These are phyloP conservation scores for Krasilnikovozyma curviuscula DNA, from an alignment of 768 basidiomycete genomes.

Conservation along the genomic window DNA sequence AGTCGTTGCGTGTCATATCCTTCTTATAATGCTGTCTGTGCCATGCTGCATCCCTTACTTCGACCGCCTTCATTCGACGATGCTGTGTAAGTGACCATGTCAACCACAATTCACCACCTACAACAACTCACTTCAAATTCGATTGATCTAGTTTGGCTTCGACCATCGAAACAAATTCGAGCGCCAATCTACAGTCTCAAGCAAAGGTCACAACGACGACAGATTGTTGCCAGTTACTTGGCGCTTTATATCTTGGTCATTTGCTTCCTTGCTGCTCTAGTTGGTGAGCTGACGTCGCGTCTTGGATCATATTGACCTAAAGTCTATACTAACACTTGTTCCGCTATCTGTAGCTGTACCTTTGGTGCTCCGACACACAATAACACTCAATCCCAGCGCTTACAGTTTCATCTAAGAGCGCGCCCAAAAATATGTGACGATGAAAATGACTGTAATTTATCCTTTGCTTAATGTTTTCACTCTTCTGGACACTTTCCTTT, in stretches of 20 bases:
- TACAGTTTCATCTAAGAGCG: too few species aligned
- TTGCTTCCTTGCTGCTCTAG: slow-evolving; percentile 9
- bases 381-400: too few species aligned
- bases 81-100: slow-evolving; percentile 51
- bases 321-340: too few species aligned
- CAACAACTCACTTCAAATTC: slow-evolving; percentile 13
- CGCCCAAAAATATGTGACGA: too few species aligned
- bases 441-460: too few species aligned
- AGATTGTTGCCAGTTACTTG: slow-evolving; percentile 42
- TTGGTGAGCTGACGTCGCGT: too few species aligned
- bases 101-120: slow-evolving; percentile 63
- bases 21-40: slow-evolving; percentile 76
- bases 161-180: slow-evolving; percentile 82
- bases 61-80: slow-evolving; percentile 73
- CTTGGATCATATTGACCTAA: too few species aligned
- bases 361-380: background rate
- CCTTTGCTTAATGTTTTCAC: too few species aligned
- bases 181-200: slow-evolving; percentile 77
- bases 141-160: slow-evolving; percentile 50
- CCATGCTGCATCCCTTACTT: slow-evolving; percentile 78
- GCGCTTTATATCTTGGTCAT: slow-evolving; percentile 2
- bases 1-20: slow-evolving; percentile 27
- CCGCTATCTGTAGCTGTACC: too few species aligned
- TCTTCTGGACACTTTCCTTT: too few species aligned
- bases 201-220: slow-evolving; percentile 70